These are phyloP conservation scores for Aspergillus sp. DNA, from an alignment of 2,329 filamentous ascomycete genomes.

Conservation along the genomic window DNA sequence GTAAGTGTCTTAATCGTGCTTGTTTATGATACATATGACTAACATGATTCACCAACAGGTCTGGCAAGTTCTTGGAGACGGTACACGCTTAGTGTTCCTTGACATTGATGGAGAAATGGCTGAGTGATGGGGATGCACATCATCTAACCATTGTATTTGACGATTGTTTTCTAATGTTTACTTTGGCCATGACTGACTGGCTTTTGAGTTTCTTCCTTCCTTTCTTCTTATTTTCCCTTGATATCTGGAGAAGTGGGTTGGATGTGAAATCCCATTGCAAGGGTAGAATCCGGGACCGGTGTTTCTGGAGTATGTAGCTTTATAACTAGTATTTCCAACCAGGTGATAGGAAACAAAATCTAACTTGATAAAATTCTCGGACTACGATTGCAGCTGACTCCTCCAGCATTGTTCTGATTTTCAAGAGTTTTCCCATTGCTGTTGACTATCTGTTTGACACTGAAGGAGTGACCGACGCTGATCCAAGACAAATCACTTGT, in stretches of 20 bases:
- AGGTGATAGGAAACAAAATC: background rate
- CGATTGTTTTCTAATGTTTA: slow-evolving; percentile 3
- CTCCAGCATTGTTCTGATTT: background rate
- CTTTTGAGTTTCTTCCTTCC: background rate
- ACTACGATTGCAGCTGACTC: background rate
- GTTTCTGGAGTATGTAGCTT: slow-evolving; percentile 10
- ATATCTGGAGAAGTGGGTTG: background rate
- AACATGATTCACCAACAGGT: slow-evolving; percentile 53
- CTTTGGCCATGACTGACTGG: slow-evolving; percentile 1
- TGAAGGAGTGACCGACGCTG: background rate
- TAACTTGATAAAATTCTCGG: background rate
- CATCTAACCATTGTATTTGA: slow-evolving; percentile 3
- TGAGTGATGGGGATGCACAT: slow-evolving; percentile 25
- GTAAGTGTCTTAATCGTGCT: slow-evolving; percentile 60
- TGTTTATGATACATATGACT: slow-evolving; percentile 28
- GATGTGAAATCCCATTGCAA: slow-evolving; percentile 1
- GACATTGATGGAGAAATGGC: slow-evolving; percentile 58
- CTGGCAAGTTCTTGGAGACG: slow-evolving; percentile 74
- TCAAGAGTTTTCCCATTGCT: background rate
- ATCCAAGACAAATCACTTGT: too few relatives aligned
- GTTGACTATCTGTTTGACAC: background rate
- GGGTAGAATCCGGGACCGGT: slow-evolving; percentile 8
- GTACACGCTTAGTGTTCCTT: slow-evolving; percentile 70
- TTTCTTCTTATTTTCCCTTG: background rate
- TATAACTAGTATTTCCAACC: background rate